Base-by-base conservation (phyloP, 768 basidiomycete species). In the Hypholoma sublateritium region DNA sequence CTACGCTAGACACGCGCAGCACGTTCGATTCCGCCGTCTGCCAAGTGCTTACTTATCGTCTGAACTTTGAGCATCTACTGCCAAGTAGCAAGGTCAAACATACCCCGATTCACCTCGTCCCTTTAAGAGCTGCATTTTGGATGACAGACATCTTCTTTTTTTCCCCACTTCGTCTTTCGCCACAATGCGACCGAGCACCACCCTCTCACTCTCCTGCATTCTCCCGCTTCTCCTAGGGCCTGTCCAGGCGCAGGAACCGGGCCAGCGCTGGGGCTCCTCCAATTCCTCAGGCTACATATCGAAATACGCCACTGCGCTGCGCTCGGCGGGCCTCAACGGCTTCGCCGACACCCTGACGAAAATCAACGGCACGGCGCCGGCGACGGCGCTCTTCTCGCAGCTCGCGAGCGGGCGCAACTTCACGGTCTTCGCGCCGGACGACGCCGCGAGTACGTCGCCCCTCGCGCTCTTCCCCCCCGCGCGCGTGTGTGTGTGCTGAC, bases 371-470 rank as follows among this genome's bases (percentile, higher is more conserved):
- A 81, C 79, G 14, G 51, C 68, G 13, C 64, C 58, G 6, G 87
- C 83, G 5, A 68, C 73, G 55, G 59, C 64, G n/a, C 66, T 87
- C n/a, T 69, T 86, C 34, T 45, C 63, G 5, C 59, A 74, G 53
- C 69, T 85, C n/a, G 66, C 76, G 1, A 68, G 67, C 25, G 81
- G 79, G 4, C 50, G 43, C 16, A 72, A 78, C 37, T 75, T 70
- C 56, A 80, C 83, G 0, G 59, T 88, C 13, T 88, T 88, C 64
- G 83, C 81, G 0, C 85, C 87, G 3, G 77, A 68, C 49, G 76
- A 88, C 61, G 62, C 65, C 1, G 86, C 88, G 4, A 77, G 85
- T 86, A 53, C 58, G 78, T n/a, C n/a, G n/a, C n/a, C n/a, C 73
- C 36, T 37, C 28, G n/a, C 14, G 17, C 59, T 46, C 34, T 53